A percentile compares a stretch with the other conserved stretches of the same genome.
These are phyloP conservation scores for Gentiana macrophylla DNA, from an alignment of 257 asterid genomes.

Conservation along the genomic window DNA sequence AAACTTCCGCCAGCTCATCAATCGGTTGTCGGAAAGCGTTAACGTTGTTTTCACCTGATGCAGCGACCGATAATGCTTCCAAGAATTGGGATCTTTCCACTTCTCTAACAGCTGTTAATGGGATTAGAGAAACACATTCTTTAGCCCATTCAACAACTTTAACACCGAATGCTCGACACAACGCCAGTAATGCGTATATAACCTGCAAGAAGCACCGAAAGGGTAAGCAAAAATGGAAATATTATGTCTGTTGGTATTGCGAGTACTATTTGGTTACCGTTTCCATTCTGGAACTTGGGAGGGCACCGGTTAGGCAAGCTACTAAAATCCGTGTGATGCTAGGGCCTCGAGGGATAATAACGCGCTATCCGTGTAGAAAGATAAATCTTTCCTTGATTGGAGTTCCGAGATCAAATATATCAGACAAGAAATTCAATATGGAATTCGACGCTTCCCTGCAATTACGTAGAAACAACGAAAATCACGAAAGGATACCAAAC, in stretches of 20 bases:
- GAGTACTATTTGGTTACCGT: slow-evolving; percentile 36
- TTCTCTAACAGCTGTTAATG: slow-evolving; percentile 75
- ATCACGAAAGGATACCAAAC: background rate
- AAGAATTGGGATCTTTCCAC: slow-evolving; percentile 61
- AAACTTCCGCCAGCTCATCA: slow-evolving; percentile 88
- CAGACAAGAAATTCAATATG: slow-evolving; percentile 69
- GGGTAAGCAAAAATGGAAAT: background rate
- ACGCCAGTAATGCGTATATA: slow-evolving; percentile 63
- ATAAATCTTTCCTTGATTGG: slow-evolving; percentile 53
- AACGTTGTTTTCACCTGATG: slow-evolving; percentile 37
- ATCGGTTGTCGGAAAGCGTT: slow-evolving; percentile 60
- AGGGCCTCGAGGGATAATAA: slow-evolving; percentile 72
- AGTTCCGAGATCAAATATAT: slow-evolving; percentile 70
- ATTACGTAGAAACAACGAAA: background rate
- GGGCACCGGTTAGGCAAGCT: slow-evolving; percentile 91
- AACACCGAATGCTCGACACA: slow-evolving; percentile 61
- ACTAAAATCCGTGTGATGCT: slow-evolving; percentile 64
- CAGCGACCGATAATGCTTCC: slow-evolving; percentile 71
- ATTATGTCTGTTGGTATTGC: background rate
- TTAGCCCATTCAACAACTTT: slow-evolving; percentile 84
- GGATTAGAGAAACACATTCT: slow-evolving; percentile 62
- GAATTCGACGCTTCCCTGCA: slow-evolving; percentile 97
- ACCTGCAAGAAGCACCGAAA: slow-evolving; percentile 34
- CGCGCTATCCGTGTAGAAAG: slow-evolving; percentile 58
- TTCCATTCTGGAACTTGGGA: slow-evolving; percentile 85